Conservation (phyloP, 495 filamentous ascomycete species). For the Oidiodendron maius region DNA sequence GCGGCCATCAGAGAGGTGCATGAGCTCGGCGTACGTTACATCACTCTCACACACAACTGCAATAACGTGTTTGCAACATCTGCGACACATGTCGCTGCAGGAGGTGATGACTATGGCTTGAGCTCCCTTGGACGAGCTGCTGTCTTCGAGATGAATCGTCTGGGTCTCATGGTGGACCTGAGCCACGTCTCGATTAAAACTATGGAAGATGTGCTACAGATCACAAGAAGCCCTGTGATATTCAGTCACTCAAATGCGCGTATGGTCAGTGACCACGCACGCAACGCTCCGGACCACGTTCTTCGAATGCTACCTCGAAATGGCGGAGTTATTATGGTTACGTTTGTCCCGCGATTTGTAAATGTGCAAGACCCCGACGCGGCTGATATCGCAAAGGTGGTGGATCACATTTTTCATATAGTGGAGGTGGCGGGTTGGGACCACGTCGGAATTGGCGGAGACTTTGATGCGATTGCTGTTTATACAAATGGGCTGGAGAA, state of each 20-base stretch:
- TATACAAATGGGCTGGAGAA: constrained; percentile 49
- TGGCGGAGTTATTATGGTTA: constrained; percentile 55
- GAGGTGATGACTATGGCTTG: constrained; percentile 16
- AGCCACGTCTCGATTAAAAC: constrained; percentile 61
- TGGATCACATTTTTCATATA: constrained; percentile 54
- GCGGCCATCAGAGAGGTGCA: constrained; percentile 30
- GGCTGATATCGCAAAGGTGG: constrained; percentile 58
- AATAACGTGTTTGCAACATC: constrained; percentile 43
- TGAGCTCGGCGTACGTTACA: constrained; percentile 30
- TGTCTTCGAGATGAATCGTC: constrained; percentile 69
- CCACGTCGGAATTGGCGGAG: constrained; percentile 57
- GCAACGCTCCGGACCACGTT: constrained; percentile 57
- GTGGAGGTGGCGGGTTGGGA: constrained; percentile 50
- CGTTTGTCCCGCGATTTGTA: constrained; percentile 57
- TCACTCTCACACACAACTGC: constrained; percentile 32
- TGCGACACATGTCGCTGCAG: constrained; percentile 34
- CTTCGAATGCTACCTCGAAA: constrained; percentile 47
- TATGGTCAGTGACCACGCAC: constrained; percentile 45
- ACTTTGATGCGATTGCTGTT: constrained; percentile 54
- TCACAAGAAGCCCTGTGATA: constrained; percentile 45
- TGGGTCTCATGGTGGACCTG: constrained; percentile 75
- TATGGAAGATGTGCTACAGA: constrained; percentile 52
- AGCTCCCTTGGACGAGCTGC: constrained; percentile 17
- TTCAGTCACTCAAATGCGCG: constrained; percentile 53
- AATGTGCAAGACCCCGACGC: constrained; percentile 45